Percentiles rank a stretch among this genome's conserved stretches.
Evolutionary conservation across 2,329 filamentous ascomycete genomes (phyloP).

Genomic region (Aspergillus candidus): DNA sequence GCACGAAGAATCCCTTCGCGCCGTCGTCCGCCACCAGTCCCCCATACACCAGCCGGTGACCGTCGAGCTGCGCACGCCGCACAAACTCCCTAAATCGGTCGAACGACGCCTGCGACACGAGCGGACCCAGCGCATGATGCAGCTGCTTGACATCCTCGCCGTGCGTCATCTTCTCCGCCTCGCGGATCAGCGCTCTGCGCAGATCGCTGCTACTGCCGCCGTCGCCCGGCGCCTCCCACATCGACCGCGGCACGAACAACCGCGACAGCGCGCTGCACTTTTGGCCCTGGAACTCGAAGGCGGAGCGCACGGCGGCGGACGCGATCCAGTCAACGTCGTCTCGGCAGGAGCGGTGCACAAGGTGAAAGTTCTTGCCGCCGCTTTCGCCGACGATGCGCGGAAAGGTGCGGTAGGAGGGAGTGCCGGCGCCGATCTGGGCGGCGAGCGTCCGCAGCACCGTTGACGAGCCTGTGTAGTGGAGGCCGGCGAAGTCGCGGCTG

Average conservation of each 20-base stretch:
- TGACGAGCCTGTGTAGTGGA: slow-evolving; percentile 89
- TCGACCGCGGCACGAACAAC: slow-evolving; percentile 66
- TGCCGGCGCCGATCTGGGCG: slow-evolving; percentile 70
- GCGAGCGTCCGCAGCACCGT: slow-evolving; percentile 85
- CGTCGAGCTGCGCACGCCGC: slow-evolving; percentile 55
- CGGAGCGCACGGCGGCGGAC: slow-evolving; percentile 72
- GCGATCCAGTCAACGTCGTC: slow-evolving; percentile 72
- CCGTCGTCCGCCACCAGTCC: slow-evolving; percentile 61
- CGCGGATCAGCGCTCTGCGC: slow-evolving; percentile 36
- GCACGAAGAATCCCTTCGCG: slow-evolving; percentile 70
- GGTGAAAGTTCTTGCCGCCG: slow-evolving; percentile 86
- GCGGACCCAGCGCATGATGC: too few species aligned
- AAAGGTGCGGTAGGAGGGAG: slow-evolving; percentile 73
- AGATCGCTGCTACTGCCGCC: slow-evolving; percentile 67
- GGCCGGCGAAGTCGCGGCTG: slow-evolving; percentile 72
- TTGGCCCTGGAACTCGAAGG: slow-evolving; percentile 84
- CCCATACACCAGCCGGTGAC: slow-evolving; percentile 62
- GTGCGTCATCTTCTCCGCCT: too few species aligned
- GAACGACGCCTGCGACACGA: too few species aligned
- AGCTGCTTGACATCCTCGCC: too few species aligned
- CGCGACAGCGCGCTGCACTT: slow-evolving; percentile 81
- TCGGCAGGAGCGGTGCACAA: slow-evolving; percentile 57
- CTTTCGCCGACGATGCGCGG: slow-evolving; percentile 83
- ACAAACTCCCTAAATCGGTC: too few species aligned
- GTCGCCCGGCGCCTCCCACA: slow-evolving; percentile 58